Percentiles rank a stretch among this genome's conserved stretches.
Conservation (phyloP, 768 basidiomycete genomes). For the Austroboletus eburneus region DNA sequence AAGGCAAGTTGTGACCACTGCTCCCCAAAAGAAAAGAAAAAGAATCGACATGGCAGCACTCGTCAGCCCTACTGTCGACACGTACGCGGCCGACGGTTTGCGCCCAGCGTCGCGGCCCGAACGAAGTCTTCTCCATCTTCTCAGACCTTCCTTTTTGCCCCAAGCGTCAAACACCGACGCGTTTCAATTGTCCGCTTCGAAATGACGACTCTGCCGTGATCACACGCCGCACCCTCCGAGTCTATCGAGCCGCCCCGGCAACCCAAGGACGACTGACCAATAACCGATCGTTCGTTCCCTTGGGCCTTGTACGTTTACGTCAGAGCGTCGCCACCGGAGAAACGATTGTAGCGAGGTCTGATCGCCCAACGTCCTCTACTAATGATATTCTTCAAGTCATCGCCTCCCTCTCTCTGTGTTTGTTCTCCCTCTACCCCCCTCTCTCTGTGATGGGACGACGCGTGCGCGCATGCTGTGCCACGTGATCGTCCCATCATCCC, state of each 20-base stretch:
- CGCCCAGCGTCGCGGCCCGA: too few species aligned
- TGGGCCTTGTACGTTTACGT: too few species aligned
- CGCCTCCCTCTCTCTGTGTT: too few species aligned
- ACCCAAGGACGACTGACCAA: not conserved
- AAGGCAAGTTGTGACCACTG: too few species aligned
- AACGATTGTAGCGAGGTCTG: too few species aligned
- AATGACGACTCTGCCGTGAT: not conserved
- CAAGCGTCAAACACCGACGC: not conserved
- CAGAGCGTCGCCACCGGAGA: too few species aligned
- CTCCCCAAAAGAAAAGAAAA: too few species aligned
- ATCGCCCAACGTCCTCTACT: too few species aligned
- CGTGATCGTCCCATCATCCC: not conserved
- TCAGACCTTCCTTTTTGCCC: not conserved
- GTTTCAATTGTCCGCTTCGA: not conserved
- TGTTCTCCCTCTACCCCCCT: not conserved
- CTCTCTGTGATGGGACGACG: not conserved
- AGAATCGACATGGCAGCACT: too few species aligned
- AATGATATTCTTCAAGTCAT: too few species aligned
- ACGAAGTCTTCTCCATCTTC: not conserved
- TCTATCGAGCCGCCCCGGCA: not conserved
- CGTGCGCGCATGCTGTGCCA: not conserved
- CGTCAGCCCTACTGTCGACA: too few species aligned
- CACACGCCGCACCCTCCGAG: not conserved
- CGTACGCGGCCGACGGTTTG: too few species aligned
- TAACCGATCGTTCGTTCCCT: not conserved